Evolutionary conservation across 768 basidiomycete species (phyloP), one percentile per base, ranked within the genome.

Genomic region (Suillus weaverae): DNA sequence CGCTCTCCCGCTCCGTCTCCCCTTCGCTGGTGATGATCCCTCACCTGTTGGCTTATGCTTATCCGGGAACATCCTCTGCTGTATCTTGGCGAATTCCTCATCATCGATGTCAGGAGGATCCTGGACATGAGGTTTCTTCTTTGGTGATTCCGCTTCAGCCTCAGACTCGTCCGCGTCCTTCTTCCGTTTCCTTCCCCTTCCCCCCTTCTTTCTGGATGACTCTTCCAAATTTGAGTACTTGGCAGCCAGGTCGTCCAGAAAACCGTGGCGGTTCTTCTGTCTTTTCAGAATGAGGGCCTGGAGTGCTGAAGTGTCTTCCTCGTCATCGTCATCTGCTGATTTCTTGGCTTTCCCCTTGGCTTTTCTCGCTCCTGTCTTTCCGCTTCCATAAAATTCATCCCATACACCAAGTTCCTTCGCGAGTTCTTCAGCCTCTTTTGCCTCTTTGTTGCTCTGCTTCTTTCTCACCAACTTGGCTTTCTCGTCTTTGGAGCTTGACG

Each of bases 341-440:
- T 62, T 68, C 66, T 84, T 88, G 1, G 77, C 80, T 69, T 86
- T 88, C 13, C 78, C 80, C 51, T 85, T 86, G 16, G 77, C 77
- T 75, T 85, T 86, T 67, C 86, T 82, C 41, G 85, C 79, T 8
- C 86, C 85, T 2, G 82, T 75, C 76, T 89, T 91, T 4, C 91
- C 92, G 67, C 81, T 86, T 5, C 91, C 92, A 71, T 92, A 94
- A 70, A 95, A 95, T 69, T 95, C 93, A 63, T 97, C 95, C 94
- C 94, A 96, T 11, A 97, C 91, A 3, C 95, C 95, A 18, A 98
- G 77, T 67, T 94, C 92, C 69, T 88, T 92, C 6, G 95, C 95
- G 48, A 89, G 78, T 22, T 85, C 81, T 75, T 94, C 95, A 4
- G 95, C 95, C 70, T 97, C 94, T 62, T 80, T 79, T 2, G 92